These are phyloP conservation scores for Dactylellina cionopaga DNA, from an alignment of 2,329 filamentous ascomycete genomes.

Conservation along the genomic window DNA sequence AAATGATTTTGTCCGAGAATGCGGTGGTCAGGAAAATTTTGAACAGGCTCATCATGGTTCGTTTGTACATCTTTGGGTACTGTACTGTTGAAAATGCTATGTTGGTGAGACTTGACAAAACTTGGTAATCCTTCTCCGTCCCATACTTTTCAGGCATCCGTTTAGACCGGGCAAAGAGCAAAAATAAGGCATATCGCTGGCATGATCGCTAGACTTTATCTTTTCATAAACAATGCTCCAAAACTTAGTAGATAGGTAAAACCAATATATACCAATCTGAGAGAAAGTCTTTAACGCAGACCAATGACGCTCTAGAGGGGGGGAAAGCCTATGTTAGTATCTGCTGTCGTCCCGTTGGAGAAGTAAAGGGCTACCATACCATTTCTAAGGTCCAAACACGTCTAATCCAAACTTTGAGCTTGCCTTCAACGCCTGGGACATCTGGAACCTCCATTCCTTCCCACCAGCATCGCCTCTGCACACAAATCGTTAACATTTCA, in stretches of 20 bases:
- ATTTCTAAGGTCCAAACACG: conserved; percentile 99
- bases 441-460: conserved; percentile 91
- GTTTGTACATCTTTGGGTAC: not conserved
- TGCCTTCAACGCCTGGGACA: conserved; percentile 89
- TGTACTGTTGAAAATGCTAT: conserved; percentile 14
- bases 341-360: too few relatives aligned
- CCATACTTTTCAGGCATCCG: not conserved
- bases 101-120: not conserved
- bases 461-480: conserved; percentile 89
- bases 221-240: conserved; percentile 50
- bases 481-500: not conserved
- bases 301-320: conserved; percentile 41
- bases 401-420: conserved; percentile 97
- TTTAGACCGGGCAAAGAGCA: not conserved
- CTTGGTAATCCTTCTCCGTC: not conserved
- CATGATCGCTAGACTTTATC: conserved; percentile 49
- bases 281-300: conserved; percentile 32
- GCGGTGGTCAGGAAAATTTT: not conserved
- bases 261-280: conserved; percentile 10
- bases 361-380: too few relatives aligned
- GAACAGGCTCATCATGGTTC: not conserved
- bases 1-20: not conserved
- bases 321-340: not conserved
- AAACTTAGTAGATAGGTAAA: conserved; percentile 18
- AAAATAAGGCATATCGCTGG: conserved; percentile 46